Evolutionary conservation across 31 red algal genomes (phyloP), one percentile per base, ranked within the genome.

Genomic region (Odonthalia washingtoniensis): DNA sequence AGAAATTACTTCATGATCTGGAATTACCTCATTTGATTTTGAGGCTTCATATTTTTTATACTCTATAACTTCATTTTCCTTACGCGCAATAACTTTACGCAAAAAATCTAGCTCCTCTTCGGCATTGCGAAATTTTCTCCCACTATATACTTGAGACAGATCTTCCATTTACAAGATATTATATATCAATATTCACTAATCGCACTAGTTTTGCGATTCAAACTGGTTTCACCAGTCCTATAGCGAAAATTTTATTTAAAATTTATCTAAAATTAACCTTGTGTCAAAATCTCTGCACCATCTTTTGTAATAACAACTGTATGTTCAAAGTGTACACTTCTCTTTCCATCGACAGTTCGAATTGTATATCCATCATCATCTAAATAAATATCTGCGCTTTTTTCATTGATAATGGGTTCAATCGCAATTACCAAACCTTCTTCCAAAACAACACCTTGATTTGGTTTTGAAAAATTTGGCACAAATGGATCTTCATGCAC

Each of bases 331-430:
- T 67, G 64, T 33, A 35, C 64, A 67, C 30, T 33, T 67, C 64
- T 30, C 33, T 30, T 35, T 67, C 33, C 33, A 35, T 67, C 64
- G 27, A 33, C 33, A 4, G 64, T 67, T 5, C 30, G 27, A 67
- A 67, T 33, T 5, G 33, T 35, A 30, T 35, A 67, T 67, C 64
- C 64, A 67, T 67, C 64, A 30, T 67, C 30, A 30, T 35, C 64
- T 35, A 67, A 33, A 67, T 67, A 30, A 35, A 67, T 67, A 33
- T 35, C 33, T 35, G 30, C 27, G 64, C 33, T 35, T 33, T 35
- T 35, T 35, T 30, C 64, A 67, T 30, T 33, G 64, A 67, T 35
- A 67, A 67, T 67, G 33, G 64, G 64, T 67, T 67, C 64, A 67
- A 67, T 35, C 33, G 64, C 64, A 30, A 67, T 30, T 33, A 67